phyloP scores from a whole-genome alignment of 2,329 filamentous ascomycete genomes.

The Scleromitrula shiraiana region DNA sequence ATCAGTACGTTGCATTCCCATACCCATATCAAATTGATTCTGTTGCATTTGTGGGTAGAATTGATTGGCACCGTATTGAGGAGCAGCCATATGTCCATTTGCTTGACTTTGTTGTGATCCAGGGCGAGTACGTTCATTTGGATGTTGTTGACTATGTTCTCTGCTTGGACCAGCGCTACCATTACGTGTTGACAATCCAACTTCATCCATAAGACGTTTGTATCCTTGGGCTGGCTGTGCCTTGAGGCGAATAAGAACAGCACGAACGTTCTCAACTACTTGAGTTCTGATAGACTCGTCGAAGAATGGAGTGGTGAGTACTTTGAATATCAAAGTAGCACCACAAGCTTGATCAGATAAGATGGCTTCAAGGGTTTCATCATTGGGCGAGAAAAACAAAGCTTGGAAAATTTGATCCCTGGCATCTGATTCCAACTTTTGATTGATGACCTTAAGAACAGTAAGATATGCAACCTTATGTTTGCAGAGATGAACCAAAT shows the following conservation, averaged over 20 bases:
- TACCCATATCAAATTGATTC: conserved; percentile 43
- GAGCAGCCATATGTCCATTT: conserved; percentile 34
- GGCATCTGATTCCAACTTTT: conserved; percentile 88
- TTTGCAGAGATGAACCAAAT: conserved; percentile 90
- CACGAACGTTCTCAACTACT: conserved; percentile 86
- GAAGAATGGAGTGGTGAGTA: conserved; percentile 93
- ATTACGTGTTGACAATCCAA: conserved; percentile 70
- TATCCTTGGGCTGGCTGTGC: conserved; percentile 92
- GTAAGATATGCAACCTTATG: conserved; percentile 98
- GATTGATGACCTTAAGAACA: conserved; percentile 96
- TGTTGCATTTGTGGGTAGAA: conserved; percentile 45
- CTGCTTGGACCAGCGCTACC: conserved; percentile 32
- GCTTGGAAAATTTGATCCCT: conserved; percentile 84
- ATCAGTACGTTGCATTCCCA: conserved; percentile 45
- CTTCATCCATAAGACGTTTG: conserved; percentile 97
- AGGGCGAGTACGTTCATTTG: conserved; percentile 45
- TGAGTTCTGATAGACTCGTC: conserved; percentile 84
- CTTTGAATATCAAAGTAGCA: conserved; percentile 96
- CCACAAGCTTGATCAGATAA: conserved; percentile 86
- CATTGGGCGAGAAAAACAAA: conserved; percentile 83
- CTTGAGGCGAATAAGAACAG: conserved; percentile 81
- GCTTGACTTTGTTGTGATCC: conserved; percentile 44
- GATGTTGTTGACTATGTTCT: conserved; percentile 31
- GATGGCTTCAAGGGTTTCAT: conserved; percentile 82
- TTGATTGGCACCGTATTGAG: conserved; percentile 36